Evolutionary conservation across 129 eudicot genomes (phyloP), one percentile per base, ranked within the genome.

Genomic region (Tagetes erecta): DNA sequence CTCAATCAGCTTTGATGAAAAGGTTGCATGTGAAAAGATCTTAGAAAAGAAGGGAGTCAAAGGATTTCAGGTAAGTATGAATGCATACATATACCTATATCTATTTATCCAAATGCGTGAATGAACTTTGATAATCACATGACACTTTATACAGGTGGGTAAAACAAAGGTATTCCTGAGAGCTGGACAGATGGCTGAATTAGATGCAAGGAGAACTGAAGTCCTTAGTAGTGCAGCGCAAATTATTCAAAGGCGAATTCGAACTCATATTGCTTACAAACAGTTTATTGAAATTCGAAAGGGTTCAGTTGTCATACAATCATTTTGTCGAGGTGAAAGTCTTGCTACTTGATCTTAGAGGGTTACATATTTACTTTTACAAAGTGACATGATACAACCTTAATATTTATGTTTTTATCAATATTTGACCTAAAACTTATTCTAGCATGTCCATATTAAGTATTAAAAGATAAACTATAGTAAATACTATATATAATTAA

Each of bases 121-220:
- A 53, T 66, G 9, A 67, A 41, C 37, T 41, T 39, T 53, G 74
- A 64, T 70, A 42, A 27, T 52, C 45, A 59, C 31, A 36, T 51
- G 53, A 76, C 77, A 76, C 8, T 4, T 78, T 77, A 66, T 81
- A 71, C 96, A 95, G 99, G 81, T 95, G 60, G 99, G 99, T 51
- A 95, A 83, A 83, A 95, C 99, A 51, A 95, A 95, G 82, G 90
- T 95, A 38, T 95, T 95, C 80, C 78, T 95, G 66, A 85, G 99
- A 84, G 99, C 92, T 50, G 99, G 99, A 68, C 99, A 95, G 76
- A 95, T 95, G 99, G 99, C 99, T 10, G 99, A 95, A 78, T 71
- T 95, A 68, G 99, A 95, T 87, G 97, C 99, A 40, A 80, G 96
- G 68, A 83, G 99, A 81, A 77, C 97, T 0, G 97, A 91, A 83